Conservation (phyloP, 2,329 filamentous ascomycete species). For the Chalaropsis ovoidea region DNA sequence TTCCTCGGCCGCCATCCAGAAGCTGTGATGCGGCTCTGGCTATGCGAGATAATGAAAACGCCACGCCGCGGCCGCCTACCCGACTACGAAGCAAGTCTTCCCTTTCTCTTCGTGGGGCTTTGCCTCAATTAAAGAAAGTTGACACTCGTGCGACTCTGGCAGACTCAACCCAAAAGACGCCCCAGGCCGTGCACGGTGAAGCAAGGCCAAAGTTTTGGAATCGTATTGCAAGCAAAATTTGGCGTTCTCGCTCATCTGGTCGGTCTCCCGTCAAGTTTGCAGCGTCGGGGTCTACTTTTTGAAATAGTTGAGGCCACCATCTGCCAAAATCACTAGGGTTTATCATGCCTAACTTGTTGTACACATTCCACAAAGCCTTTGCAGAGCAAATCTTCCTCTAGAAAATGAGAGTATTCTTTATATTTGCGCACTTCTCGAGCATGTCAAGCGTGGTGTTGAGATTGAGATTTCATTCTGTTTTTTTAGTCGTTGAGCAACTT, state of each 20-base stretch:
- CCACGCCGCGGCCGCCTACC: conserved; percentile 12
- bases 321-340: not conserved
- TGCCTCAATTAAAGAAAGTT: not conserved
- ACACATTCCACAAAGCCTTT: no score
- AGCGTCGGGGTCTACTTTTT: conserved; percentile 2
- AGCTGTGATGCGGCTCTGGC: conserved; percentile 13
- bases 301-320: not conserved
- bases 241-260: not conserved
- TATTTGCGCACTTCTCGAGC: not conserved
- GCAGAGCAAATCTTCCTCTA: no score
- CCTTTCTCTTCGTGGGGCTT: not conserved
- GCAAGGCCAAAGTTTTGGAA: conserved; percentile 21
- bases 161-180: conserved; percentile 1
- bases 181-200: conserved; percentile 16
- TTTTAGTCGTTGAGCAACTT: not conserved
- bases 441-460: not conserved
- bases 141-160: not conserved
- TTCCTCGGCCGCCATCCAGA: conserved; percentile 8
- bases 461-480: not conserved
- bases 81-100: conserved; percentile 12
- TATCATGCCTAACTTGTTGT: not conserved
- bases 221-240: conserved; percentile 21
- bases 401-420: no score
- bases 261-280: not conserved
- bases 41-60: conserved; percentile 15